These are phyloP conservation scores for Luffa aegyptiaca DNA, from an alignment of 306 rosid genomes.

Conservation along the genomic window DNA sequence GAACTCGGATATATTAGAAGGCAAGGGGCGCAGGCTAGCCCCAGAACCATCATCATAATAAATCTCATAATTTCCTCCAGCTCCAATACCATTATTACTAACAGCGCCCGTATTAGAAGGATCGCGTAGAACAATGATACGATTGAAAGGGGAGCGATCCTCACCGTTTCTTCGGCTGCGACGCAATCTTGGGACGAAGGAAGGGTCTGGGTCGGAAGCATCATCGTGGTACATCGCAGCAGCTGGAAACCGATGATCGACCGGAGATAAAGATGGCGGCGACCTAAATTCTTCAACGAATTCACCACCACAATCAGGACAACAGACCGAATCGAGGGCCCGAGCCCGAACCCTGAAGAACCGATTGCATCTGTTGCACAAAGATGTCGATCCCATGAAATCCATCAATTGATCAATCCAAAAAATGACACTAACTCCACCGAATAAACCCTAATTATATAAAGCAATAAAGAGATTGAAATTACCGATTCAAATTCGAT, in stretches of 20 bases:
- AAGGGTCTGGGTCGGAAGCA: slow-evolving; percentile 18
- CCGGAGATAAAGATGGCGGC: slow-evolving; percentile 32
- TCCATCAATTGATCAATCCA: slow-evolving; percentile 25
- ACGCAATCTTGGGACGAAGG: slow-evolving; percentile 28
- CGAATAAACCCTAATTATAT: slow-evolving; percentile 1
- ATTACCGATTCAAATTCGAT: slow-evolving; percentile 6
- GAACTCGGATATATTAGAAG: slow-evolving; percentile 43
- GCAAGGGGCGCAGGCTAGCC: slow-evolving; percentile 47
- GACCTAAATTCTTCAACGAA: slow-evolving; percentile 42
- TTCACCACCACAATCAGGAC: slow-evolving; percentile 51
- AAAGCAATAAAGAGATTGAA: neutral
- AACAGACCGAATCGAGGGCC: slow-evolving; percentile 24
- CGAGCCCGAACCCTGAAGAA: slow-evolving; percentile 29
- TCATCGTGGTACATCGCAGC: slow-evolving; percentile 29
- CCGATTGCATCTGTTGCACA: slow-evolving; percentile 54
- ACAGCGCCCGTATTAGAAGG: slow-evolving; percentile 20
- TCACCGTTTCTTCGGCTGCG: slow-evolving; percentile 32
- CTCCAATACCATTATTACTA: slow-evolving; percentile 28
- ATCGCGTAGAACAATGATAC: slow-evolving; percentile 52
- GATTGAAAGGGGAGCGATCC: slow-evolving; percentile 53
- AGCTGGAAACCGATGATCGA: slow-evolving; percentile 31
- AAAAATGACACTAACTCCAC: neutral
- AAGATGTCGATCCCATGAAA: slow-evolving; percentile 31
- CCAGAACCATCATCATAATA: slow-evolving; percentile 56
- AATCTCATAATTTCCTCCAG: slow-evolving; percentile 45